Base-by-base conservation (phyloP, 2,329 filamentous ascomycete genomes). In the Aspergillus hortae region DNA sequence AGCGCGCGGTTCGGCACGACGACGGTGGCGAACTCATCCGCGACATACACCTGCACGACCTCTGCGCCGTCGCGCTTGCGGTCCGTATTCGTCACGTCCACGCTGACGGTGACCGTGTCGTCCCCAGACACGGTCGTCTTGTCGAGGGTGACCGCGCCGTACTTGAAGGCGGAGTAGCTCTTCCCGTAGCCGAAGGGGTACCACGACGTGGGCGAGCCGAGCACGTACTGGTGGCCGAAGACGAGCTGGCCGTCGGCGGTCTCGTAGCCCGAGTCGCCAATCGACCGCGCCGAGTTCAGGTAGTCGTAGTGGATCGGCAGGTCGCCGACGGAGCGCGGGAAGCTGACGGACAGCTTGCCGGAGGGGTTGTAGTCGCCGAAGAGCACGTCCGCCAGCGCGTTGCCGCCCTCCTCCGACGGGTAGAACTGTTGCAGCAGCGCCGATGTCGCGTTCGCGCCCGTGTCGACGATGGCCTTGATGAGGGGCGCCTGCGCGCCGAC, bases 361-460 rank as follows among this genome's bases (percentile, higher is more conserved):
- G 80, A 84, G 0, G 85, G 85, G 66, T 85, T 87, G 48, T 81
- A 78, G 49, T 82, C 74, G 23, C 86, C 86, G 60, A 83, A 86
- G 1, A 88, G 74, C 27, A 88, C 75, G 55, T 87, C 83, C 0
- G 86, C 85, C 1, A 88, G 76, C 1, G 85, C 85, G 53, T 84
- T 74, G 0, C 86, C 85, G 21, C 85, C 85, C 70, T 88, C 75
- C 61, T 89, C 85, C 0, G 83, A 85, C 6, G 85, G 85, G 61
- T 90, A 90, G 70, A 90, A 90, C 67, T 89, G 86, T 64, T 90
- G 87, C 0, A 90, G 73, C 0, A 90, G 77, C 0, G 85, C 86
- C 0, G 83, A 76, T 0, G 87, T 84, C 23, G 78, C 77, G 30
- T 80, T 75, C 0, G 83, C 84, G 38, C 82, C 83, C 0, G 86